These are phyloP conservation scores for Blastobotrys capitulatus DNA, from an alignment of 1,139 yeast species.

Conservation along the genomic window DNA sequence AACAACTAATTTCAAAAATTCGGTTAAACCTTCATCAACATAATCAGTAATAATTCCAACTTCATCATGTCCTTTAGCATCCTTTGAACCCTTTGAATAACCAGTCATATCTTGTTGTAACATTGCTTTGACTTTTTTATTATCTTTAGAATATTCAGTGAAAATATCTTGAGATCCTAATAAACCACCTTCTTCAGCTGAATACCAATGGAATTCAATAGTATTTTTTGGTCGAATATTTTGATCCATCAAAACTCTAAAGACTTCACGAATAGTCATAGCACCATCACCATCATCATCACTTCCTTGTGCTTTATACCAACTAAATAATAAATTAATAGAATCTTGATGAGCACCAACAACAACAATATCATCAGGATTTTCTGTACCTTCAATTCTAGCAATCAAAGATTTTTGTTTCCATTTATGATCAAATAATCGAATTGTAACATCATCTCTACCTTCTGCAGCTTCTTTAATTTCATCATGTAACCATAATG, in stretches of 20 bases:
- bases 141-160: conserved; percentile 43
- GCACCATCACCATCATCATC: conserved; percentile 95
- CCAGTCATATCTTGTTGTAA: conserved; percentile 98
- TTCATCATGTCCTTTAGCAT: conserved; percentile 57
- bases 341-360: conserved; percentile 93
- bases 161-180: conserved; percentile 83
- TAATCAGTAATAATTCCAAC: conserved; percentile 78
- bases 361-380: conserved; percentile 47
- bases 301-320: conserved; percentile 36
- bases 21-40: conserved; percentile 54
- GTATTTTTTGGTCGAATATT: conserved; percentile 62
- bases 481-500: conserved; percentile 60
- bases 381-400: conserved; percentile 37
- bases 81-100: conserved; percentile 51
- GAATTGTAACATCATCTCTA: conserved; percentile 33
- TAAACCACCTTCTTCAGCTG: conserved; percentile 93
- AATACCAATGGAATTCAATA: conserved; percentile 86
- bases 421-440: conserved; percentile 50
- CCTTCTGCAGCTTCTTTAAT: conserved; percentile 39
- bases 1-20: conserved; percentile 58
- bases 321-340: conserved; percentile 73
- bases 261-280: conserved; percentile 68
- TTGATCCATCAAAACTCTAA: conserved; percentile 50
- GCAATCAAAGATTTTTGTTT: conserved; percentile 53
- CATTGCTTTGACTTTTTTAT: conserved; percentile 66